Evolutionary conservation across 2,329 filamentous ascomycete genomes (phyloP), one percentile per base, ranked within the genome.

Genomic region (Colletotrichum orchidophilum): DNA sequence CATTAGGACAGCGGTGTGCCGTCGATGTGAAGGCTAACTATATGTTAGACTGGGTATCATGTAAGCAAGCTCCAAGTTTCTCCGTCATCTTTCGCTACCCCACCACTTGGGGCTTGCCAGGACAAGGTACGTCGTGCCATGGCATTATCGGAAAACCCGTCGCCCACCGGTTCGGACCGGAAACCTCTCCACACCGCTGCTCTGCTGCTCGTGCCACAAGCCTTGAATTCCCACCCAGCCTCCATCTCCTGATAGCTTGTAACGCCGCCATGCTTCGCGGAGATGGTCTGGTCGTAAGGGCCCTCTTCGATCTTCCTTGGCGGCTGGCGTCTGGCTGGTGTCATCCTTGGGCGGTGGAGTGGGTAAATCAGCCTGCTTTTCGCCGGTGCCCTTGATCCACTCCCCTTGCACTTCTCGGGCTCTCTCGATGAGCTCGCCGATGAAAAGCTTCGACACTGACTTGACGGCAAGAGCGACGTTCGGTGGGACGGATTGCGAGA

Each of bases 391-490:
- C 1, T 85, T 83, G 35, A 92, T 84, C 92, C 92, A 94, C 80
- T 95, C 92, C 70, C 86, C 86, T 77, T 95, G 93, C 12, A 95
- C 88, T 53, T 88, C 87, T 62, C 92, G 87, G 11, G 93, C 93
- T 59, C 87, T 84, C 78, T 94, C 93, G 73, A 95, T 92, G 58
- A 96, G 86, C 73, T 94, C 91, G 63, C 92, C 93, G 4, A 93
- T 88, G 78, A 94, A 95, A 72, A 94, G 86, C 81, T 96, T 96
- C 58, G 92, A 90, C 24, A 94, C 92, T 0, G 91, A 90, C 59
- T 91, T 91, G 77, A 95, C 92, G n/a, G 92, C 91, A 26, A 92
- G 90, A 72, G 93, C 91, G 60, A 95, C 92, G 75, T 89, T 92
- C 24, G 88, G 86, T 0, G 92, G 92, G 0, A 94, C 93, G 1